Conservation (phyloP, 2,329 filamentous ascomycete species). For the Exophiala oligosperma region DNA sequence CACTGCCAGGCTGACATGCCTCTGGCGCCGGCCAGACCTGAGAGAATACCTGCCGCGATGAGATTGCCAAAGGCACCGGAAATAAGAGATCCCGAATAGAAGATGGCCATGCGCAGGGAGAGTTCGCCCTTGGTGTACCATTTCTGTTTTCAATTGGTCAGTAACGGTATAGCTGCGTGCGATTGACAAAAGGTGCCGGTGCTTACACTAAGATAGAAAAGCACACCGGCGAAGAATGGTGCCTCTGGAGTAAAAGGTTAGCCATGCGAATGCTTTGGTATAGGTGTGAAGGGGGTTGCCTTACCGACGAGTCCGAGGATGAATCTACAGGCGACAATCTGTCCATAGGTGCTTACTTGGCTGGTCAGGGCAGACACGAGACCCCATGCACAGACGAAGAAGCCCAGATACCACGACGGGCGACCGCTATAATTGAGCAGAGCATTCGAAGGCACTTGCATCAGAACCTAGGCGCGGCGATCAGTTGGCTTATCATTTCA, state of each 20-base stretch:
- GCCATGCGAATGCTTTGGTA: conserved; percentile 34
- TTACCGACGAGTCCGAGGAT: conserved; percentile 44
- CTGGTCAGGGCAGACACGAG: conserved; percentile 46
- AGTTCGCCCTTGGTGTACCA: conserved; percentile 56
- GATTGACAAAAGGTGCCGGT: neutral
- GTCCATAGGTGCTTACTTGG: conserved; percentile 43
- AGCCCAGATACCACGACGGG: conserved; percentile 49
- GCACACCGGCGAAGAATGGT: conserved; percentile 47
- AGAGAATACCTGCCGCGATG: conserved; percentile 52
- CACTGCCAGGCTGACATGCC: conserved; percentile 43
- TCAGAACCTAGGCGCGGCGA: conserved; percentile 54
- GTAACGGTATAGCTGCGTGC: neutral
- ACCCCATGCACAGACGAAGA: conserved; percentile 45
- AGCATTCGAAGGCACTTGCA: conserved; percentile 43
- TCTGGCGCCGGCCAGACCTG: conserved; percentile 37
- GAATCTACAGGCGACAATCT: conserved; percentile 47
- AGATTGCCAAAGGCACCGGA: conserved; percentile 55
- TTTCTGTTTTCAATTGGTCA: conserved; percentile 27
- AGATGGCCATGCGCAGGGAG: conserved; percentile 51
- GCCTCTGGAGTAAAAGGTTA: conserved; percentile 40
- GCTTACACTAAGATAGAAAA: conserved; percentile 43
- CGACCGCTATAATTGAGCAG: conserved; percentile 41
- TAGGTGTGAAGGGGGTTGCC: conserved; percentile 46
- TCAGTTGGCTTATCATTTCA: neutral
- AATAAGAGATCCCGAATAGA: conserved; percentile 53